phyloP scores from a whole-genome alignment of 768 basidiomycete species.

The Pulveroboletus sp. region DNA sequence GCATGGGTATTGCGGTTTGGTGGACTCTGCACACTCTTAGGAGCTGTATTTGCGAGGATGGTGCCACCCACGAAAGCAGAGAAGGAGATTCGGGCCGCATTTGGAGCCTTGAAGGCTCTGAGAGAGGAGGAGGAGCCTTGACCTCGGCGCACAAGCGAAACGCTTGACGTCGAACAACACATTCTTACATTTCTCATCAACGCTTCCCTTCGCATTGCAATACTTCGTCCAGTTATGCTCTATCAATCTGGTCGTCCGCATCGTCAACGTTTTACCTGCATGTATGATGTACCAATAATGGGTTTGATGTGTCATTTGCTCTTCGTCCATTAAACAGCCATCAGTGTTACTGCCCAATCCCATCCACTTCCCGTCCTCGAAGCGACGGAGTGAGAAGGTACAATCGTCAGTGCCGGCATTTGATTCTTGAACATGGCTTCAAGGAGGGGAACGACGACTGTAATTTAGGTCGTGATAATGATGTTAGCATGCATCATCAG shows the following conservation, averaged over 20 bases:
- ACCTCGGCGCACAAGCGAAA: conserved; percentile 9
- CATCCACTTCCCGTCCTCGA: conserved; percentile 21
- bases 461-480: background rate
- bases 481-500: conserved; percentile 1
- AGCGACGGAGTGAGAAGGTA: conserved; percentile 19
- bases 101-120: conserved; percentile 75
- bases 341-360: conserved; percentile 28
- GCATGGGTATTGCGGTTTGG: conserved; percentile 94
- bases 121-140: conserved; percentile 54
- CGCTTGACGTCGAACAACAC: background rate
- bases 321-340: conserved; percentile 18
- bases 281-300: conserved; percentile 1
- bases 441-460: conserved; percentile 19
- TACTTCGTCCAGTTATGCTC: conserved; percentile 2
- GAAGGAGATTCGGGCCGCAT: conserved; percentile 78
- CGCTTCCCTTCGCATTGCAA: conserved; percentile 1
- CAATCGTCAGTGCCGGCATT: conserved; percentile 26
- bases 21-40: conserved; percentile 76
- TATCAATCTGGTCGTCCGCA: background rate
- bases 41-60: conserved; percentile 71
- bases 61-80: conserved; percentile 90
- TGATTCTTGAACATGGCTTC: conserved; percentile 17
- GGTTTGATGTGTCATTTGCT: background rate
- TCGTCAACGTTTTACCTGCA: background rate
- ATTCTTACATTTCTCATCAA: conserved; percentile 15